Conservation (phyloP, 1,284 basidiomycete species). For the Inonotus obliquus region DNA sequence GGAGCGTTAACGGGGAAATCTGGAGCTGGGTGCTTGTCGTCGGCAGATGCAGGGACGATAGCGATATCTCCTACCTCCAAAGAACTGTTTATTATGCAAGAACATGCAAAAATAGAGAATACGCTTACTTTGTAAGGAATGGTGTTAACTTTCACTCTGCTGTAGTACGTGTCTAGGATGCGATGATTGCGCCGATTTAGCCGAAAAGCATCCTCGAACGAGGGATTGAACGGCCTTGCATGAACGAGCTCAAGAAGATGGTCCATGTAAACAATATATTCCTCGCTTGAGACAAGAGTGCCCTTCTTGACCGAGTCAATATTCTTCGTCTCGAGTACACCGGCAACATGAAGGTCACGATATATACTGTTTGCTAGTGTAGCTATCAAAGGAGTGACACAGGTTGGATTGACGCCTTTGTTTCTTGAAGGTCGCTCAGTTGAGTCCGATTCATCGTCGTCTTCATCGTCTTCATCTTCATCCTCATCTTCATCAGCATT, state of each 20-base stretch:
- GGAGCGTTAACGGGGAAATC: slow-evolving; percentile 25
- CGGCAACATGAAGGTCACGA: slow-evolving; percentile 51
- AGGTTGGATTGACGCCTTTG: slow-evolving; percentile 50
- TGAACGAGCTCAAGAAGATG: slow-evolving; percentile 9
- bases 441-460: not conserved
- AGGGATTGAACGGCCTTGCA: not conserved
- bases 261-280: slow-evolving; percentile 10
- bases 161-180: not conserved
- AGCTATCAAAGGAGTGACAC: slow-evolving; percentile 55
- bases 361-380: slow-evolving; percentile 46
- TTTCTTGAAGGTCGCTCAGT: not conserved
- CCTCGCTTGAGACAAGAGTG: slow-evolving; percentile 9
- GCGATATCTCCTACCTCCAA: slow-evolving; percentile 54
- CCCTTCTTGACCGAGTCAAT: slow-evolving; percentile 19
- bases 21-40: slow-evolving; percentile 24
- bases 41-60: slow-evolving; percentile 36
- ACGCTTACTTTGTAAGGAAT: not conserved
- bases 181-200: not conserved
- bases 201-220: not conserved
- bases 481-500: not conserved
- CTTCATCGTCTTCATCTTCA: not conserved
- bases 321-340: slow-evolving; percentile 30
- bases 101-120: not conserved
- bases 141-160: not conserved
- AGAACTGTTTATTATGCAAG: slow-evolving; percentile 25